Conservation (phyloP, 1,284 basidiomycete genomes). For the Cystobasidiaceae sp. region DNA sequence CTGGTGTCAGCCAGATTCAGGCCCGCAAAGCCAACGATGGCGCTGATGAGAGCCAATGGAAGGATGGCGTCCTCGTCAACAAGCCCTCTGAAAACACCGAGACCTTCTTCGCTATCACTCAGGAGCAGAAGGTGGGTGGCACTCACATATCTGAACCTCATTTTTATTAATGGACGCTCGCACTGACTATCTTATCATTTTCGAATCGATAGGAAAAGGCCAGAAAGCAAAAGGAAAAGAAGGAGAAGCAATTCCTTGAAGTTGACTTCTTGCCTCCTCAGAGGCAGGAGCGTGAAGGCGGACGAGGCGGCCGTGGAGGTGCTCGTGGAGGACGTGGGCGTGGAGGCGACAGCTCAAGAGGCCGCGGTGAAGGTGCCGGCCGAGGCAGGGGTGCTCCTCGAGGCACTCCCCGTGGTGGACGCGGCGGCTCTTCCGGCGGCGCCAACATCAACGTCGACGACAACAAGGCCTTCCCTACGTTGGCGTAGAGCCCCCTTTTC, state of each 20-base stretch:
- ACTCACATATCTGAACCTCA: neutral
- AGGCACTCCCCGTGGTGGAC: constrained; percentile 6
- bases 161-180: neutral
- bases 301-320: constrained; percentile 29
- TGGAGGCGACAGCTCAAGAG: constrained; percentile 32
- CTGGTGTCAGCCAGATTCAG: constrained; percentile 35
- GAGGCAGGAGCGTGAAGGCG: constrained; percentile 22
- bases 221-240: constrained; percentile 35
- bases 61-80: constrained; percentile 28
- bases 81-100: constrained; percentile 14
- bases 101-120: constrained; percentile 9
- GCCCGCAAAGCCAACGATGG: constrained; percentile 42
- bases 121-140: constrained; percentile 19
- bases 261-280: constrained; percentile 36
- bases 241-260: constrained; percentile 43
- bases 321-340: constrained; percentile 33
- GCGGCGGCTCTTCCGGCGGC: constrained; percentile 9
- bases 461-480: constrained; percentile 34
- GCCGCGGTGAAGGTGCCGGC: constrained; percentile 34
- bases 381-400: constrained; percentile 34
- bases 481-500: too few relatives aligned
- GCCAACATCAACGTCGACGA: constrained; percentile 33
- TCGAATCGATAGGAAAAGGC: constrained; percentile 35
- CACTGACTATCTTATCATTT: neutral
- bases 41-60: constrained; percentile 37